Base-by-base conservation (phyloP, 805 yeast genomes). In the Nakazawaea wickerhamii region DNA sequence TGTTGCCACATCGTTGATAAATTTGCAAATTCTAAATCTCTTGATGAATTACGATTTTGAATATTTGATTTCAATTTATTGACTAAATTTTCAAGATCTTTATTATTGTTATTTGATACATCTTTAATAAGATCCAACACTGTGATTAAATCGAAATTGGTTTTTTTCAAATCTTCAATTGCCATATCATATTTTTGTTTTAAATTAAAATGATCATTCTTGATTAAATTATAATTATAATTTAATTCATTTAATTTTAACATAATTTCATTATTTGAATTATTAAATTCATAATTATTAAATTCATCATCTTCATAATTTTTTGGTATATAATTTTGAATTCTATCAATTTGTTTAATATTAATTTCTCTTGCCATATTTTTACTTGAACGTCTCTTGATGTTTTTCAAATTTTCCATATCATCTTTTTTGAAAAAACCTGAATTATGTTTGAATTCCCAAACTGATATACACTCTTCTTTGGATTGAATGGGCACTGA, bases 361-460 rank as follows among this genome's bases (percentile, higher is more conserved):
- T 31, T 42, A 13, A 37, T 28, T 13, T 42, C 45, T 22, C 41
- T 21, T 3, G 45, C n/a, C 63, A 60, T 30, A 34, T 43, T 43
- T 14, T 43, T 43, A 30, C 37, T 34, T 4, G 93, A 77, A 36
- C 96, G 66, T 48, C 98, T 71, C 60, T 87, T 90, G 57, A 90
- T 91, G 13, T 74, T 68, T 42, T 84, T 75, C 47, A 90, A 64
- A 9, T 83, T 70, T 34, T 81, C 93, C 13, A 78, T 61, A 58
- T 89, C 93, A 32, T 96, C 96, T 40, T 87, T 81, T 50, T 77
- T 74, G 64, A 90, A 90, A 46, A 74, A 72, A 27, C 84, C 86
- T 3, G 86, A 79, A 21, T 85, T 77, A 58, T 90, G 98, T 45
- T 81, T 79, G 62, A 90, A 90, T 64, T 91, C 97, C 98, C 98